Base-by-base conservation (phyloP, 1,139 yeast genomes). In the Magnusiomyces magnusii region DNA sequence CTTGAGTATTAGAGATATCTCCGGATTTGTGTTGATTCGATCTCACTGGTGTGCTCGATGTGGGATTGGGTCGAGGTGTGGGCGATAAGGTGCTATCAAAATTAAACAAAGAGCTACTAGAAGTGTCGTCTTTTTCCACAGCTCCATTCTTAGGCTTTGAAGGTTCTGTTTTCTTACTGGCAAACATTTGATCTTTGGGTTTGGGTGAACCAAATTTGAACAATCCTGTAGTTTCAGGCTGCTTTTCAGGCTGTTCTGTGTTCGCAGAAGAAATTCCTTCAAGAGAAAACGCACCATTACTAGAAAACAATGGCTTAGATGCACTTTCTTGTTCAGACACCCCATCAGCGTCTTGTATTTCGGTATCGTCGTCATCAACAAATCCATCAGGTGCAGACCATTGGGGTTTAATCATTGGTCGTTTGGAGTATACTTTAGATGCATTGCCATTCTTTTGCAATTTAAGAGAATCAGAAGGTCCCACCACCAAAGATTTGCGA, bases 391-490 rank as follows among this genome's bases (percentile, higher is more conserved):
- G 56, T 19, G 55, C 59, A 28, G 57, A 28, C 56, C 60, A 54
- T 13, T 57, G 54, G 23, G 55, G 57, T 9, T 60, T 53, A 24
- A 54, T 51, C 39, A 56, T 54, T 2, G 60, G 34, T 25, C 50
- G 56, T n/a, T 53, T 54, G 47, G 3, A 5, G 17, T 10, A 17
- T 19, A 3, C 1, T 68, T 66, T 36, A 65, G 64, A 15, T 65
- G 58, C 21, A 63, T 53, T 0, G 68, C 62, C 50, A 66, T 63
- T 15, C 71, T 61, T 64, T 1, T 63, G 59, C 1, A 71, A 71
- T 60, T 66, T 68, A 56, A 66, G 67, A 21, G 49, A 19, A 7
- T 44, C 49, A 21, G 49, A 21, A 3, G 49, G 66, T 34, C 65
- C 65, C 9, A 66, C 62, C 21, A 63, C 59, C 17, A 64, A 54